Evolutionary conservation across 2,329 filamentous ascomycete genomes (phyloP), one percentile per base, ranked within the genome.

Genomic region (Thelonectria blattea): DNA sequence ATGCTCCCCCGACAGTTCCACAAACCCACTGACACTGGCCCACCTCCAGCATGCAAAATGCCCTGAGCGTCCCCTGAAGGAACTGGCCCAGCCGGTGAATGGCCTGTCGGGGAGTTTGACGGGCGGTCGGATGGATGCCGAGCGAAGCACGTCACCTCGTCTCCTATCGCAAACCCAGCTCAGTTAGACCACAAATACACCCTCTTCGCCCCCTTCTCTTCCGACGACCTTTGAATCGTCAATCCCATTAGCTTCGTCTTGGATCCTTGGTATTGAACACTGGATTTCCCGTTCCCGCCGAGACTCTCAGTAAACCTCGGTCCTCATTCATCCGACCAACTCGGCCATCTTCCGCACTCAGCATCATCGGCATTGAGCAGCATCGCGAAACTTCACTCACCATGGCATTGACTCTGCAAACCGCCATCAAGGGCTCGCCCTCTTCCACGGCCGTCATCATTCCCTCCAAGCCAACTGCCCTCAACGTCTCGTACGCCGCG

Each of bases 401-500:
- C 60, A 79, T 79, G 76, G 65, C 76, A 37, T 66, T 75, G 57
- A 84, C 83, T n/a, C 79, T 85, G 56, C 79, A 83, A 64, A 79
- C 77, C 63, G 80, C 82, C 71, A 80, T 84, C 69, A 75, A 79
- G 52, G 81, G 82, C 73, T 73, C 72, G 42, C 72, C 74, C 64
- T 73, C 75, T 60, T 75, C 81, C 20, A 76, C 78, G 58, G 91
- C 91, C 61, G 80, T 95, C 75, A 91, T 95, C 73, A 82, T 95
- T 50, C 91, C 91, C 30, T 85, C 84, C 60, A 86, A 85, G 65
- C 81, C 87, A 7, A 72, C 75, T 7, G 78, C 88, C 60, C 81
- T 92, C 62, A 85, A 82, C n/a, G 80, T 92, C 65, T 89, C 89
- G 41, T 94, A 92, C 79, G 76, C 82, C 64, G 83, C 88, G 71